phyloP scores from a whole-genome alignment of 176 grass and related monocot species.

The Rhynchospora tenuis region DNA sequence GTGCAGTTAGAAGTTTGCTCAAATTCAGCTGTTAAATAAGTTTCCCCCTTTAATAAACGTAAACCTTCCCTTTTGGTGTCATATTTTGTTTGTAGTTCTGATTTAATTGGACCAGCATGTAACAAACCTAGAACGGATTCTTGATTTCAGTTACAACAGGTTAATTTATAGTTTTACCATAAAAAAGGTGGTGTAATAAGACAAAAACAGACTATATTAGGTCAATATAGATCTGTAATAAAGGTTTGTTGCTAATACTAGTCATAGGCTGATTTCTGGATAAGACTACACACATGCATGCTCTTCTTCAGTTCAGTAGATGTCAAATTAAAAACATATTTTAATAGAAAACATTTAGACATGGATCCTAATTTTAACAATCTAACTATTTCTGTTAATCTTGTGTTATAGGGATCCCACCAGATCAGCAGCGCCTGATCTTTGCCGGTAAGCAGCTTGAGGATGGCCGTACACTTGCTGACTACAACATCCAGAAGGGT shows the following conservation, averaged over 20 bases:
- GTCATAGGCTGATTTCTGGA: background rate
- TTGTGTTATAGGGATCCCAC: constrained; percentile 49
- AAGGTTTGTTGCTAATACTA: background rate
- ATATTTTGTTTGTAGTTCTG: too few relatives aligned
- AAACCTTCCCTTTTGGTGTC: too few relatives aligned
- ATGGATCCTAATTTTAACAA: background rate
- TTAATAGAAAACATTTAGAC: background rate
- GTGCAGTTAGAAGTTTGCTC: background rate
- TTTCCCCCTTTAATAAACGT: too few relatives aligned
- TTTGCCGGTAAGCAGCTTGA: constrained; percentile 92
- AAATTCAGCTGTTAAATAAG: too few relatives aligned
- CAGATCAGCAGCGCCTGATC: constrained; percentile 92
- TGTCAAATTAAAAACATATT: too few relatives aligned
- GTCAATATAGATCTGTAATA: background rate
- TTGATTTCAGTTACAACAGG: too few relatives aligned
- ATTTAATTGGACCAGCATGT: too few relatives aligned
- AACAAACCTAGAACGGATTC: too few relatives aligned
- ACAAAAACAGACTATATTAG: background rate
- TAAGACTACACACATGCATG: background rate
- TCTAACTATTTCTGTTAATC: background rate
- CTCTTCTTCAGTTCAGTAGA: too few relatives aligned
- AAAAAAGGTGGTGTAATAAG: background rate
- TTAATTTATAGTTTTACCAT: too few relatives aligned
- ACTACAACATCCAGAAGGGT: constrained; percentile 96
- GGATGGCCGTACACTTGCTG: constrained; percentile 71